These are phyloP conservation scores for Phialemonium atrogriseum DNA, from an alignment of 2,329 filamentous ascomycete species.

Conservation along the genomic window DNA sequence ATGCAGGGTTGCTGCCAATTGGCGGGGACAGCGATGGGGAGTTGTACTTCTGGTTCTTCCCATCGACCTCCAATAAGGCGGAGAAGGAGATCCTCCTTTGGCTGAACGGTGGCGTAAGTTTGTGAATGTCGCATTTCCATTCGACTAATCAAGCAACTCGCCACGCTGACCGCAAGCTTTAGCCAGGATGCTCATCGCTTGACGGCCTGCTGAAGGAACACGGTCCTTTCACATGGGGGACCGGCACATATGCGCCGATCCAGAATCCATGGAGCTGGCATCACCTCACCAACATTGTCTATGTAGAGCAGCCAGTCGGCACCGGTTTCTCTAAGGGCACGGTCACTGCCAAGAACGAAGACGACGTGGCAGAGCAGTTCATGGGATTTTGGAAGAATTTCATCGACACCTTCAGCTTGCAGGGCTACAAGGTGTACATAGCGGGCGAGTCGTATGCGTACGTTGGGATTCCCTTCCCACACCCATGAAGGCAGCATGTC, in stretches of 20 bases:
- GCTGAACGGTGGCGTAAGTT: conserved; percentile 38
- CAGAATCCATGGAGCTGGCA: conserved; percentile 62
- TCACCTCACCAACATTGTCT: conserved; percentile 66
- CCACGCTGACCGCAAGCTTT: too few species aligned
- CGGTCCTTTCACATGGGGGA: conserved; percentile 60
- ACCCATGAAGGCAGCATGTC: not conserved
- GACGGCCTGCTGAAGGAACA: conserved; percentile 66
- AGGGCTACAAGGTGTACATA: conserved; percentile 59
- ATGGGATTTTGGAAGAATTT: conserved; percentile 71
- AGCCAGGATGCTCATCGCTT: conserved; percentile 48
- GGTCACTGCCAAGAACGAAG: conserved; percentile 52
- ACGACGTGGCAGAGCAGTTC: conserved; percentile 59
- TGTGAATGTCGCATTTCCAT: too few species aligned
- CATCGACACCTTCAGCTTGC: conserved; percentile 55
- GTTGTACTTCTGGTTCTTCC: conserved; percentile 59
- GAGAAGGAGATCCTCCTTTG: conserved; percentile 52
- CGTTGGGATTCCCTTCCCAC: not conserved
- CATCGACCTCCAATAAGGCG: conserved; percentile 36
- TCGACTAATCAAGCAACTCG: too few species aligned
- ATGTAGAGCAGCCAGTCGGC: conserved; percentile 56
- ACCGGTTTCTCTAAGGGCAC: conserved; percentile 60
- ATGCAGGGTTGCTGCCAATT: conserved; percentile 51
- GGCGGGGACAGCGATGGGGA: conserved; percentile 34
- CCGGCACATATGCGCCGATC: conserved; percentile 55
- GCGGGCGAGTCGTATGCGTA: conserved; percentile 58